These are phyloP conservation scores for Erythrophleum ivorense DNA, from an alignment of 331 rosid genomes.

Conservation along the genomic window DNA sequence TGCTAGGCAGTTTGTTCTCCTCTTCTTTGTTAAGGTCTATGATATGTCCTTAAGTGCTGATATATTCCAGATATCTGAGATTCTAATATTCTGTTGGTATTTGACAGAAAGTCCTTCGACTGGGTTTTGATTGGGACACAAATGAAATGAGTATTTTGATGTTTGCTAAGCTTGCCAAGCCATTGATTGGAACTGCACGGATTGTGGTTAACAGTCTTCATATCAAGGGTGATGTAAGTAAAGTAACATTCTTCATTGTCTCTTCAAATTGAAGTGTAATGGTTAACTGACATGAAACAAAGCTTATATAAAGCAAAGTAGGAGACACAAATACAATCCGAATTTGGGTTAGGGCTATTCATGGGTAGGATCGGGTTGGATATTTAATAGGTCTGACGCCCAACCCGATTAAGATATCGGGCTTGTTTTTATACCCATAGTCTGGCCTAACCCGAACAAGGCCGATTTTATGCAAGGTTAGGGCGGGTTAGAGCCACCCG, in stretches of 20 bases:
- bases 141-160: conserved; percentile 87
- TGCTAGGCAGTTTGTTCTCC: conserved; percentile 11
- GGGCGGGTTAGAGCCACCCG: too few species aligned
- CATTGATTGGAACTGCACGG: conserved; percentile 90
- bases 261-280: neutral
- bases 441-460: too few species aligned
- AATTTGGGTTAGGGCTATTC: too few species aligned
- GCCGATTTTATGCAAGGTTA: too few species aligned
- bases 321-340: neutral
- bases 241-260: conserved; percentile 32
- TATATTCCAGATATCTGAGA: conserved; percentile 30
- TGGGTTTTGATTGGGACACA: conserved; percentile 95
- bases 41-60: conserved; percentile 9
- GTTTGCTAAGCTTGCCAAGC: conserved; percentile 88
- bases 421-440: too few species aligned
- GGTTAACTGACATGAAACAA: conserved; percentile 6
- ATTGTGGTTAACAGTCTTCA: conserved; percentile 93
- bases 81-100: conserved; percentile 43
- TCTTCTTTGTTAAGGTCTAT: conserved; percentile 24
- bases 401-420: too few species aligned
- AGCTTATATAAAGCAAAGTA: conserved; percentile 9
- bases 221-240: conserved; percentile 94
- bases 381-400: too few species aligned
- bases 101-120: conserved; percentile 74
- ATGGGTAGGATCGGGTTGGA: too few species aligned